Evolutionary conservation across 2,329 filamentous ascomycete genomes (phyloP).

Genomic region (Penicillium paneum): DNA sequence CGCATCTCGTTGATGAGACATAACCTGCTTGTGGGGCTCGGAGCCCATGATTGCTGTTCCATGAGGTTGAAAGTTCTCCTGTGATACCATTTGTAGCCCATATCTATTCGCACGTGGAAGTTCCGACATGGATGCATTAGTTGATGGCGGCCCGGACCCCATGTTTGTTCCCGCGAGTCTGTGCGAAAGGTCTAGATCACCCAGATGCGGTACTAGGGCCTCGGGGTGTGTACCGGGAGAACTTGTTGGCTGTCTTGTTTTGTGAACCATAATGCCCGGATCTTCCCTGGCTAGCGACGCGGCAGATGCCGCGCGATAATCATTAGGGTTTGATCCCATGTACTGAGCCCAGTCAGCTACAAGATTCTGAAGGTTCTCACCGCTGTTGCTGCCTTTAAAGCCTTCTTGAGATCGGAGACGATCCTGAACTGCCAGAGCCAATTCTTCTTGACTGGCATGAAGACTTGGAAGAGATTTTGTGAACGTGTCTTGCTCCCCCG

Average conservation of each 20-base stretch:
- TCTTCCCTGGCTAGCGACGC: constrained; percentile 16
- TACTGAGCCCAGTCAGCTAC: constrained; percentile 14
- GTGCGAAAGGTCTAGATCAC: constrained; percentile 30
- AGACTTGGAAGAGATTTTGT: constrained; percentile 15
- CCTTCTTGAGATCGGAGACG: background rate
- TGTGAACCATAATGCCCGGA: constrained; percentile 22
- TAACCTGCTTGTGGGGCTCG: background rate
- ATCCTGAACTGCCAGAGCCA: background rate
- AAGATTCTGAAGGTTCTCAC: constrained; percentile 2
- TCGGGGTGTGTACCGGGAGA: constrained; percentile 16
- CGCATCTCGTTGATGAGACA: constrained; percentile 10
- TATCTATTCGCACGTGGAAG: constrained; percentile 13
- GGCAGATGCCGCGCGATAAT: constrained; percentile 8
- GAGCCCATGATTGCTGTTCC: background rate
- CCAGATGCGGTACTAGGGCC: constrained; percentile 25
- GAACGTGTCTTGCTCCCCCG: background rate
- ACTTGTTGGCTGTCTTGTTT: constrained; percentile 20
- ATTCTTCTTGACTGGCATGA: background rate
- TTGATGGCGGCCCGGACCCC: constrained; percentile 20
- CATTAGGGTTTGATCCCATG: constrained; percentile 4
- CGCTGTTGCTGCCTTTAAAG: background rate
- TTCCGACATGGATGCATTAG: constrained; percentile 23
- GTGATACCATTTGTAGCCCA: constrained; percentile 10
- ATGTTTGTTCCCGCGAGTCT: constrained; percentile 24
- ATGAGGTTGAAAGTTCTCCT: constrained; percentile 13